A percentile compares a stretch with the other conserved stretches of the same genome.
phyloP scores from a whole-genome alignment of 495 filamentous ascomycete species.

The Chaetomidium leptoderma region DNA sequence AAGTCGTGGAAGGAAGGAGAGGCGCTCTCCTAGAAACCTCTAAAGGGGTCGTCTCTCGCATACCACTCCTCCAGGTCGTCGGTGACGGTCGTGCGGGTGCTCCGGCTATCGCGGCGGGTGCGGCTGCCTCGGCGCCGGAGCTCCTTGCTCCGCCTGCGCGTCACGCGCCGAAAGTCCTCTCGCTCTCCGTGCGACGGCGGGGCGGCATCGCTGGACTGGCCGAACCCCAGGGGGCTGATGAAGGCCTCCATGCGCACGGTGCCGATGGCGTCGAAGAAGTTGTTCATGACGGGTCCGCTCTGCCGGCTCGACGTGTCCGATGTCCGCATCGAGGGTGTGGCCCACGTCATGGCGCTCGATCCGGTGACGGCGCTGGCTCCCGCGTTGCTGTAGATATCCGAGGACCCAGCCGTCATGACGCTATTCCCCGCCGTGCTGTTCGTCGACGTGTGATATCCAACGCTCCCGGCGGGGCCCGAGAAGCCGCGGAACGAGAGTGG shows the following conservation, averaged over 20 bases:
- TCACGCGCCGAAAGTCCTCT: constrained; percentile 42
- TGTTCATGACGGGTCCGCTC: constrained; percentile 37
- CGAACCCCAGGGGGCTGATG: constrained; percentile 55
- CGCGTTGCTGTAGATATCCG: constrained; percentile 51
- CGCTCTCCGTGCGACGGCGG: constrained; percentile 44
- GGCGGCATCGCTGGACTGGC: constrained; percentile 43
- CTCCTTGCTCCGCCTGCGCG: constrained; percentile 47
- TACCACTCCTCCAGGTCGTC: constrained; percentile 46
- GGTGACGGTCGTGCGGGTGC: constrained; percentile 40
- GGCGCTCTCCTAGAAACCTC: constrained; percentile 38
- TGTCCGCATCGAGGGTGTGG: constrained; percentile 47
- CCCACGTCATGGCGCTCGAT: constrained; percentile 43
- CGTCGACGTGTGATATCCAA: constrained; percentile 38
- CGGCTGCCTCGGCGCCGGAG: constrained; percentile 47
- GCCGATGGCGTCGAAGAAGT: constrained; percentile 74
- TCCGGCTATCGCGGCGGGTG: constrained; percentile 46
- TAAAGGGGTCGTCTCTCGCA: constrained; percentile 46
- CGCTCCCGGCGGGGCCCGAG: constrained; percentile 55
- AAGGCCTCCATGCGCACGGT: constrained; percentile 98
- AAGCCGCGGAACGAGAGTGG: constrained; percentile 68
- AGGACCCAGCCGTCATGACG: constrained; percentile 53
- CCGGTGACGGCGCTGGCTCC: constrained; percentile 29
- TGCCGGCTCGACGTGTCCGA: constrained; percentile 58
- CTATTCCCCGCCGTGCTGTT: constrained; percentile 51
- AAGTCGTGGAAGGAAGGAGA: too few relatives aligned